phyloP scores from a whole-genome alignment of 78 protist species.

The Thecamonas trahens region DNA sequence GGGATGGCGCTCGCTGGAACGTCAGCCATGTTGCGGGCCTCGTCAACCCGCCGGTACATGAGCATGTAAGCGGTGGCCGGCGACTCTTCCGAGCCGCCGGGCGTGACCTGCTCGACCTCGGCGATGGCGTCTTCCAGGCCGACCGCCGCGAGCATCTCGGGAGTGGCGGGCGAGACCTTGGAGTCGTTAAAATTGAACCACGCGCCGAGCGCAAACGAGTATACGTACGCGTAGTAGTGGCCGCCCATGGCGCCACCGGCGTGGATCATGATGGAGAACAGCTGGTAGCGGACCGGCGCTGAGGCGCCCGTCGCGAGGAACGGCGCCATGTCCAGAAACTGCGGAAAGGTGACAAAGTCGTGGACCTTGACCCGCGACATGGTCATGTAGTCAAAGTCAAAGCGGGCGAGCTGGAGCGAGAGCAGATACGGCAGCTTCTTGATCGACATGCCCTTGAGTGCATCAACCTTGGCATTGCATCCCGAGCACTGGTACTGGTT shows the following conservation, averaged over 20 bases:
- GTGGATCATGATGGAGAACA: conserved; percentile 53
- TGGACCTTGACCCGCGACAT: conserved; percentile 23
- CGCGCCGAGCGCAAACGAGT: not conserved
- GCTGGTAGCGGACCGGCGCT: too few relatives aligned
- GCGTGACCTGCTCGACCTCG: too few relatives aligned
- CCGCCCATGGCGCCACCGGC: conserved; percentile 42
- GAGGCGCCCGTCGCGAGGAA: too few relatives aligned
- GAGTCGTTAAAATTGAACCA: conserved; percentile 49
- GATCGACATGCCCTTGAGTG: conserved; percentile 22
- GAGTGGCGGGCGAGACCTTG: conserved; percentile 22
- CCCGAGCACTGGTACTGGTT: conserved; percentile 30
- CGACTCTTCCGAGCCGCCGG: too few relatives aligned
- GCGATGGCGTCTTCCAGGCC: too few relatives aligned
- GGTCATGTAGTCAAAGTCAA: conserved; percentile 43
- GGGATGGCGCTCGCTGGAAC: too few relatives aligned
- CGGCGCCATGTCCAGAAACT: too few relatives aligned
- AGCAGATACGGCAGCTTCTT: conserved; percentile 32
- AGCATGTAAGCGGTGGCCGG: conserved; percentile 17
- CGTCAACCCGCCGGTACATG: conserved; percentile 17
- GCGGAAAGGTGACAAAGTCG: too few relatives aligned
- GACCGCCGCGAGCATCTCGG: too few relatives aligned
- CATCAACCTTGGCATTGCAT: conserved; percentile 17
- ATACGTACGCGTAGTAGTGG: conserved; percentile 56
- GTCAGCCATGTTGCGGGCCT: too few relatives aligned
- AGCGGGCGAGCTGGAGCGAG: conserved; percentile 49